These are phyloP conservation scores for Penicillium parvum DNA, from an alignment of 495 filamentous ascomycete genomes.

Conservation along the genomic window DNA sequence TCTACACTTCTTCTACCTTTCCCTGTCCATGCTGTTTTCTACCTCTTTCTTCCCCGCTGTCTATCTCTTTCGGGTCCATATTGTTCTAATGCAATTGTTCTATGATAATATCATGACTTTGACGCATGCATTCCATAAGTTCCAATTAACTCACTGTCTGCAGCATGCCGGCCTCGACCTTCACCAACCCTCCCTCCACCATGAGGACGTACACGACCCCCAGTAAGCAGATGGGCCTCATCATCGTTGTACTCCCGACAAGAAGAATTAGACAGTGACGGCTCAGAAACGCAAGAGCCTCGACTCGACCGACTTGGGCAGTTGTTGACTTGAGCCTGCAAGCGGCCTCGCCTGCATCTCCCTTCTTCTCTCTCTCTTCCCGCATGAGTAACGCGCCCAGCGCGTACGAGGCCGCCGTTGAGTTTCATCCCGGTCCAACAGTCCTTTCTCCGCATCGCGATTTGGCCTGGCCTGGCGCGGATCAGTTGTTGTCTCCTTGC, in stretches of 20 bases:
- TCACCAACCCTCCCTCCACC: too few relatives aligned
- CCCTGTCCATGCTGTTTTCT: slow-evolving; percentile 12
- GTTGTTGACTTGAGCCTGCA: slow-evolving; percentile 11
- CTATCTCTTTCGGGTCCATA: slow-evolving; percentile 27
- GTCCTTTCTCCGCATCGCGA: slow-evolving; percentile 21
- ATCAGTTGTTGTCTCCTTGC: slow-evolving; percentile 6
- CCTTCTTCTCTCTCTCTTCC: slow-evolving; percentile 4
- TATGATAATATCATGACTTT: slow-evolving; percentile 15
- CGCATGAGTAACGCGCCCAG: slow-evolving; percentile 11
- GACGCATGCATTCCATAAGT: slow-evolving; percentile 1
- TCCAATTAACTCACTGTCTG: not conserved
- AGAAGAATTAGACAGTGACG: not conserved
- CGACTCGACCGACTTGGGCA: slow-evolving; percentile 18
- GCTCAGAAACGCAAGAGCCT: slow-evolving; percentile 8
- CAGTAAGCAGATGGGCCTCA: too few relatives aligned
- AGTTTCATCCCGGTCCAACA: slow-evolving; percentile 22
- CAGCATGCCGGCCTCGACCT: slow-evolving; percentile 9
- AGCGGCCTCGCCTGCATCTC: slow-evolving; percentile 1
- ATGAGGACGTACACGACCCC: not conserved
- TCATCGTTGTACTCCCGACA: not conserved
- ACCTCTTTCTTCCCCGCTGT: slow-evolving; percentile 8
- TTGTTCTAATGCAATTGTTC: slow-evolving; percentile 25
- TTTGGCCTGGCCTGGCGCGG: slow-evolving; percentile 17
- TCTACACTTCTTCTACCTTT: slow-evolving; percentile 10
- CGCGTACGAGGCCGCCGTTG: slow-evolving; percentile 21